Evolutionary conservation across 73 alveolate species (phyloP).

Genomic region (Effrenium voratum): DNA sequence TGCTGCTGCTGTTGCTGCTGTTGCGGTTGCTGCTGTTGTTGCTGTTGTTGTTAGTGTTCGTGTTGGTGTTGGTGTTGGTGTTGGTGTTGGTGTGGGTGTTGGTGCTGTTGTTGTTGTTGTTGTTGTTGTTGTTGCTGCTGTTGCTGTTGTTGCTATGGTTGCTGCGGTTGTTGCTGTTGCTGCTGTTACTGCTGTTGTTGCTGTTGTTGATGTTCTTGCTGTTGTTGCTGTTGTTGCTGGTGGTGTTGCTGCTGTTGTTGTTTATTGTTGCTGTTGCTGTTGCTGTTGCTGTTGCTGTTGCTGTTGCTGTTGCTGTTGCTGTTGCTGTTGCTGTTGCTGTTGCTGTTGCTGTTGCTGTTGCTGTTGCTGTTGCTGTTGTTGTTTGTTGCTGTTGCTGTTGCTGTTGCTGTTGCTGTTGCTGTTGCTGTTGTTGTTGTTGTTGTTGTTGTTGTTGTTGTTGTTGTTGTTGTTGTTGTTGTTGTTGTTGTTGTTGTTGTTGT

Average conservation of each 20-base stretch:
- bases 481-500: neutral
- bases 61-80: neutral
- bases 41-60: neutral
- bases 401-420: neutral
- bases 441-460: neutral
- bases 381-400: neutral
- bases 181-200: neutral
- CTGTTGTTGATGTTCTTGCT: neutral
- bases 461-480: neutral
- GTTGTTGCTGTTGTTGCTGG: neutral
- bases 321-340: neutral
- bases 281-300: neutral
- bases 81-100: neutral
- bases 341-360: neutral
- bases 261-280: too few species aligned
- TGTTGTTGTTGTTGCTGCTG: neutral
- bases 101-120: neutral
- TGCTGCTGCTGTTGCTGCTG: neutral
- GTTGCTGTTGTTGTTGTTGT: neutral
- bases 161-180: neutral
- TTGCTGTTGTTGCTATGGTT: neutral
- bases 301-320: neutral
- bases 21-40: neutral
- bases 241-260: neutral
- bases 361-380: neutral